Percentiles rank a stretch among this genome's conserved stretches.
phyloP scores from a whole-genome alignment of 441 rosid species.

The Pelargonium fulgidum region DNA sequence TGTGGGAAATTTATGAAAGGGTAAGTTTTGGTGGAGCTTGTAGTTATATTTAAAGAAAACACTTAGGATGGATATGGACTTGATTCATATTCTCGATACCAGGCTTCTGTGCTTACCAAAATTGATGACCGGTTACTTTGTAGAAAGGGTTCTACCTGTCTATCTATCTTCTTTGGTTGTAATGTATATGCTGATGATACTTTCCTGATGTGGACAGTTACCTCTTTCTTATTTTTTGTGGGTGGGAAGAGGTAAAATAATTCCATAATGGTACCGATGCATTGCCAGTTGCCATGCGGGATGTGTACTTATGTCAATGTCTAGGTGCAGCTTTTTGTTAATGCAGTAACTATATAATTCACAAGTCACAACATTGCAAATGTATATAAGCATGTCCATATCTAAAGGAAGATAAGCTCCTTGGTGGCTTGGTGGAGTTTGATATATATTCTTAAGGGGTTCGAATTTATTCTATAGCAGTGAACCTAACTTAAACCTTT shows the following conservation, averaged over 20 bases:
- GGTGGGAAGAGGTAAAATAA: background rate
- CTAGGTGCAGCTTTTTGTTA: background rate
- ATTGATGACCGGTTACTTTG: no score
- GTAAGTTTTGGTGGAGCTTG: no score
- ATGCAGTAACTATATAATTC: background rate
- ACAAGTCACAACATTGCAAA: no score
- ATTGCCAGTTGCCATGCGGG: background rate
- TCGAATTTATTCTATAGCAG: background rate
- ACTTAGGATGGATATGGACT: no score
- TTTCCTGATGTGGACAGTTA: background rate
- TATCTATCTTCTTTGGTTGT: no score
- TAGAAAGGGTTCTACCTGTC: no score
- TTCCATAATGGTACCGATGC: background rate
- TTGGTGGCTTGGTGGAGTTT: background rate
- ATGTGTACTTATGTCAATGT: background rate
- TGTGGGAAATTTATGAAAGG: no score
- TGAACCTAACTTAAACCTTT: background rate
- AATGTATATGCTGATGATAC: background rate
- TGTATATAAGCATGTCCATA: background rate
- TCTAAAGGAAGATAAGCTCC: background rate
- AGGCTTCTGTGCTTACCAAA: no score
- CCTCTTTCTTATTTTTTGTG: background rate
- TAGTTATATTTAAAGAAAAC: no score
- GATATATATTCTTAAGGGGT: background rate
- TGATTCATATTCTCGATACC: no score